These are phyloP conservation scores for Podospora fimiseda DNA, from an alignment of 495 filamentous ascomycete genomes.

Conservation along the genomic window DNA sequence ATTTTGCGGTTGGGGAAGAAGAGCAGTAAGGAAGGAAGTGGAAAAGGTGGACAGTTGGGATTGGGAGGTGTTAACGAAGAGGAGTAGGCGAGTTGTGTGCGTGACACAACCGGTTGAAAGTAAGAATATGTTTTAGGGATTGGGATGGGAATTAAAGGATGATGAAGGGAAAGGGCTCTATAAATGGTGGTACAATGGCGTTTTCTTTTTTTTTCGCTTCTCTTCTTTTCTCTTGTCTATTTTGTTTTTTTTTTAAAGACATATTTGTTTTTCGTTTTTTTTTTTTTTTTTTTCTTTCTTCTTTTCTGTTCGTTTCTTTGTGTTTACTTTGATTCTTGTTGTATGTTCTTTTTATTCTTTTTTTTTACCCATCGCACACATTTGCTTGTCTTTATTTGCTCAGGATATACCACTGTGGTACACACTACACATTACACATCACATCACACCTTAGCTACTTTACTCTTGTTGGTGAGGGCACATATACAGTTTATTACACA, in stretches of 20 bases:
- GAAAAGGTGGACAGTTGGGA: neutral
- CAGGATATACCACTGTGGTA: too few species aligned
- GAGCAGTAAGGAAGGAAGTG: constrained; percentile 40
- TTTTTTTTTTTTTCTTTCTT: neutral
- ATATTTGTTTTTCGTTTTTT: too few species aligned
- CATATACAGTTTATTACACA: too few species aligned
- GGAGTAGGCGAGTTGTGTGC: too few species aligned
- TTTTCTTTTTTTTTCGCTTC: neutral
- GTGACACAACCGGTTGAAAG: too few species aligned
- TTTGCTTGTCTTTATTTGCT: too few species aligned
- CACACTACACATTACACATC: too few species aligned
- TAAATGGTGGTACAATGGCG: neutral
- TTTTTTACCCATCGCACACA: too few species aligned
- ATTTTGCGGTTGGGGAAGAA: constrained; percentile 60
- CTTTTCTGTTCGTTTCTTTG: neutral
- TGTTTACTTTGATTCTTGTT: constrained; percentile 1
- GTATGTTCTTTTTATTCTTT: too few species aligned
- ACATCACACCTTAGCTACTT: too few species aligned
- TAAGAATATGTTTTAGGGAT: neutral
- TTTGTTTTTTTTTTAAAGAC: neutral
- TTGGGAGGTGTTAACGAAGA: constrained; percentile 41
- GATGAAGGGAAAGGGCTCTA: neutral
- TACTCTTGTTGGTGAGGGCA: too few species aligned
- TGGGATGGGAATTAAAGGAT: neutral
- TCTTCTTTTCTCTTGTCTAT: constrained; percentile 2